Evolutionary conservation across 176 grass and related monocot genomes (phyloP), one percentile per base, ranked within the genome.

Genomic region (Zoysia pacifica): DNA sequence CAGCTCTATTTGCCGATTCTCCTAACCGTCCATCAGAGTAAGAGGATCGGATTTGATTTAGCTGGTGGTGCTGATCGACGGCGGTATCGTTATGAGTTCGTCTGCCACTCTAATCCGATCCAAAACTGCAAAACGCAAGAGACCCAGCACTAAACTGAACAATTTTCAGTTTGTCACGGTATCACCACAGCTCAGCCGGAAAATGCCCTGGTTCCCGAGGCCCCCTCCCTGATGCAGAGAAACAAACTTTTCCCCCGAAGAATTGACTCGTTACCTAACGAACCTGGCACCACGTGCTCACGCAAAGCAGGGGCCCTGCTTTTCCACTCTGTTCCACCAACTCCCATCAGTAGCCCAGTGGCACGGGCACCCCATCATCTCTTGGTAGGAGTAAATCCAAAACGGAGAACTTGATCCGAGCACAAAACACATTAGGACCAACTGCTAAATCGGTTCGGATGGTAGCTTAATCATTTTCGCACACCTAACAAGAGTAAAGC

Each of bases 311-410:
- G 73, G 73, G 16, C 41, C 42, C 56, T 11, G 28, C 59, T 84
- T 56, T 65, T 58, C 62, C 62, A 38, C 58, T 70, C 48, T 50
- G 58, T 59, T 66, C 72, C 77, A 79, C 69, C 46, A 83, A 77
- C 56, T 67, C 43, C 64, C 8, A 71, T 76, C 9, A 20, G 51
- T 47, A 16, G 20, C 9, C 28, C 28, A 28, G 28, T 53, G 37
- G 35, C 9, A 46, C 47, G 2, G 14, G 7, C 13, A 13, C 59
- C 67, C 59, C 50, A 56, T 28, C 18, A 35, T 35, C 35, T 12
- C 6, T 63, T 48, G 63, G 68, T 48, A 54, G 68, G 73, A 45
- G 54, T 81, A 66, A 85, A 81, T 85, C 82, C 82, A 89, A 85
- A n/a, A 66, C 7, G 36, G 0, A 76, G 81, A 84, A 65, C 77